Evolutionary conservation across 106 monocot species (phyloP).

Genomic region (Vanilla planifolia): DNA sequence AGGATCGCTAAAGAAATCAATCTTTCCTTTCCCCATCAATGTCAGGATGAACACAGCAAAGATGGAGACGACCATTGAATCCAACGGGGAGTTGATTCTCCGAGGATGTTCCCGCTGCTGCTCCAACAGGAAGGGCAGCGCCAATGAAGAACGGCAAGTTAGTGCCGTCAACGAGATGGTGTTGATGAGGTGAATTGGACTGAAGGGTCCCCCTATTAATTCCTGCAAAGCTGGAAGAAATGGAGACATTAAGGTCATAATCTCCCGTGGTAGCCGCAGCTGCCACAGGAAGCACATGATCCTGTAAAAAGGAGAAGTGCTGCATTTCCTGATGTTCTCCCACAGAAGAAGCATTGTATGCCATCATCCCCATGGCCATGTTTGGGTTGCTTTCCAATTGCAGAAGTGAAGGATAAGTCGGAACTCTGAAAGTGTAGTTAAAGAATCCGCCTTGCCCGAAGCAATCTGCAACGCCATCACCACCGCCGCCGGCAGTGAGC

Average conservation of each 20-base stretch:
- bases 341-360: constrained; percentile 8
- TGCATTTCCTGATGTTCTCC: constrained; percentile 6
- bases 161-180: constrained; percentile 49
- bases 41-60: constrained; percentile 42
- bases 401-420: neutral
- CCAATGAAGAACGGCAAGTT: constrained; percentile 71
- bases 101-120: constrained; percentile 21
- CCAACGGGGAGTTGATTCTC: constrained; percentile 42
- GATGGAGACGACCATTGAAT: constrained; percentile 63
- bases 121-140: constrained; percentile 24
- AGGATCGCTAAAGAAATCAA: constrained; percentile 14
- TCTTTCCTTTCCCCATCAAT: constrained; percentile 82
- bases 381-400: constrained; percentile 48
- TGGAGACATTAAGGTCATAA: constrained; percentile 81
- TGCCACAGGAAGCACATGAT: constrained; percentile 5
- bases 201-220: constrained; percentile 99
- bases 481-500: constrained; percentile 29
- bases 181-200: constrained; percentile 87
- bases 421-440: constrained; percentile 5
- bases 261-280: constrained; percentile 30
- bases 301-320: constrained; percentile 5
- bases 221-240: constrained; percentile 73
- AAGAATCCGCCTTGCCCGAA: constrained; percentile 38
- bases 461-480: constrained; percentile 48
- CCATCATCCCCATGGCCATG: constrained; percentile 45